phyloP scores from a whole-genome alignment of 345 rosid species.

The Isatis tinctoria region DNA sequence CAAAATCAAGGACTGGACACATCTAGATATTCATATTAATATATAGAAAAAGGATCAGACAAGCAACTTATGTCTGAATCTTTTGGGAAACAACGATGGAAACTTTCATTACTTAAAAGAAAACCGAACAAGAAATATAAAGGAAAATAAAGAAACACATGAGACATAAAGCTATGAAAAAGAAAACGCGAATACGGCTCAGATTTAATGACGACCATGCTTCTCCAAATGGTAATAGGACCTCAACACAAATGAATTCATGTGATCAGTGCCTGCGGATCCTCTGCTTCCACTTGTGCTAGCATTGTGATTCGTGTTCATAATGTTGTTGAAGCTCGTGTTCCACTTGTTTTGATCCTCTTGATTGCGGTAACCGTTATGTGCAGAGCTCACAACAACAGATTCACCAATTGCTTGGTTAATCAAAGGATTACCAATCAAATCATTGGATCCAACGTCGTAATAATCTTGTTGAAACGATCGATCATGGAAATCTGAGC shows the following conservation, averaged over 20 bases:
- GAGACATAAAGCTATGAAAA: neutral
- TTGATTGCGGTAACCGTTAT: neutral
- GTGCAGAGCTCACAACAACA: neutral
- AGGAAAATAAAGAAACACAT: neutral
- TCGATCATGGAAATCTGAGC: neutral
- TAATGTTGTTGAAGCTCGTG: no score
- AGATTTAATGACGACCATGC: neutral
- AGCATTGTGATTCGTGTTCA: no score
- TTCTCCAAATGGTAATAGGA: neutral
- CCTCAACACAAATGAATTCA: neutral
- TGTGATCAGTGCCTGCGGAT: neutral
- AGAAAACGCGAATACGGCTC: neutral
- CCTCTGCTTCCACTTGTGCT: neutral
- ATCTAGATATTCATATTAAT: no score
- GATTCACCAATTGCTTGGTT: neutral
- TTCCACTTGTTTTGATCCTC: neutral
- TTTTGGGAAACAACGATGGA: neutral
- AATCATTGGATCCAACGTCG: conserved; percentile 9
- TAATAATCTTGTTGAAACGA: neutral
- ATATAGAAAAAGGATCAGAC: neutral
- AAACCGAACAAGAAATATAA: neutral
- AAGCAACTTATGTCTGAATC: neutral
- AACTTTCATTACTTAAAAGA: neutral
- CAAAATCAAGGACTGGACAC: no score
- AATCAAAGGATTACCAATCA: neutral